A percentile compares a stretch with the other conserved stretches of the same genome.
These are phyloP conservation scores for Flaveria robusta DNA, from an alignment of 129 eudicot species.

Conservation along the genomic window DNA sequence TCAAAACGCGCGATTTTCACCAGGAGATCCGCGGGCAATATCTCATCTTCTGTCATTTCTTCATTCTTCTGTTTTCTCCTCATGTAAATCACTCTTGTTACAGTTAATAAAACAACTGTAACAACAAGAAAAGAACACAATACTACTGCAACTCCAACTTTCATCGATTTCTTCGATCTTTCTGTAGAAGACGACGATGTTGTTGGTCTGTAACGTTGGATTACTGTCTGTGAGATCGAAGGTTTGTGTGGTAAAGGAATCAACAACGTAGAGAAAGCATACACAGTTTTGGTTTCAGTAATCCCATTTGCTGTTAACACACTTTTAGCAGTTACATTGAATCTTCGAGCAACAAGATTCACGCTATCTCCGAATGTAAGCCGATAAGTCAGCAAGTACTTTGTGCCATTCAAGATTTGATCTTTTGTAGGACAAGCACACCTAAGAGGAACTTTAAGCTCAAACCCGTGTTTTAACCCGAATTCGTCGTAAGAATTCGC, in stretches of 20 bases:
- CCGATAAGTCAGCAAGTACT: slow-evolving; percentile 54
- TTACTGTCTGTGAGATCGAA: slow-evolving; percentile 28
- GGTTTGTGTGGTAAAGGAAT: slow-evolving; percentile 56
- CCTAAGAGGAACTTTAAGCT: slow-evolving; percentile 54
- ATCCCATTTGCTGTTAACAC: slow-evolving; percentile 50
- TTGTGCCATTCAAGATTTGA: slow-evolving; percentile 43
- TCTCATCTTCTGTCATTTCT: neutral
- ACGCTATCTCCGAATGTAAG: slow-evolving; percentile 37
- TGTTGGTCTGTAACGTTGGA: slow-evolving; percentile 20
- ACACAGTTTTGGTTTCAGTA: slow-evolving; percentile 30
- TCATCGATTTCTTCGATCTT: slow-evolving; percentile 27
- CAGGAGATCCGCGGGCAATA: slow-evolving; percentile 39
- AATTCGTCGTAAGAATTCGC: slow-evolving; percentile 35
- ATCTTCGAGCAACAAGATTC: slow-evolving; percentile 29
- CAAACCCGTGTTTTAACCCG: slow-evolving; percentile 25
- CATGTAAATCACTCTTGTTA: slow-evolving; percentile 31
- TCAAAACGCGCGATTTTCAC: slow-evolving; percentile 57
- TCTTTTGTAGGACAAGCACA: slow-evolving; percentile 71
- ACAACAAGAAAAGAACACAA: slow-evolving; percentile 35
- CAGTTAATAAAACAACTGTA: neutral
- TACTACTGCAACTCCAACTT: slow-evolving; percentile 23
- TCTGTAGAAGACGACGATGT: slow-evolving; percentile 13
- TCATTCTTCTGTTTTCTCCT: slow-evolving; percentile 15
- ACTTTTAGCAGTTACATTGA: slow-evolving; percentile 36
- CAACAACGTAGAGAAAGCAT: slow-evolving; percentile 62